Conservation (phyloP, 805 yeast genomes). For the Wickerhamomyces subpelliculosus region DNA sequence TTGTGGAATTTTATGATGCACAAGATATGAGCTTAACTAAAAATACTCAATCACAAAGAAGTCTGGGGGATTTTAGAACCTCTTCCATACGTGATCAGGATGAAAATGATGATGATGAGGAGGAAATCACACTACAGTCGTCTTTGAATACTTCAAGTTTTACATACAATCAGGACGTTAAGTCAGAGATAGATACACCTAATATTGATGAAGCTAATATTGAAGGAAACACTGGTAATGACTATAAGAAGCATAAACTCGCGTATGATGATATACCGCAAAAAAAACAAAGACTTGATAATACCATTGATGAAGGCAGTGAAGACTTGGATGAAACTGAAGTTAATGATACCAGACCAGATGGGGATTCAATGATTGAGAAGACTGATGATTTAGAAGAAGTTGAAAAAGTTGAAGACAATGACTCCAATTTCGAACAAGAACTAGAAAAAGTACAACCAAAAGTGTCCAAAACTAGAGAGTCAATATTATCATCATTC, state of each 20-base stretch:
- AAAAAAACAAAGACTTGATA: too few relatives aligned
- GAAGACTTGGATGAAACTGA: too few relatives aligned
- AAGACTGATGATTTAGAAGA: neutral
- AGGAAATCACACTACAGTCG: neutral
- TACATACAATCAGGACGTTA: too few relatives aligned
- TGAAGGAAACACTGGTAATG: neutral
- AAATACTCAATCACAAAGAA: slow-evolving; percentile 7
- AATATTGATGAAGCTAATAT: neutral
- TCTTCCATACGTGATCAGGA: neutral
- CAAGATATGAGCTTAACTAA: slow-evolving; percentile 27
- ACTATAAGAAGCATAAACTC: neutral
- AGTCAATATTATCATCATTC: too few relatives aligned
- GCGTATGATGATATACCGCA: too few relatives aligned
- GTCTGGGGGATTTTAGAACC: neutral
- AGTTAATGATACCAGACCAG: neutral
- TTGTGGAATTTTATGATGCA: slow-evolving; percentile 39
- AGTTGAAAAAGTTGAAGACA: slow-evolving; percentile 5
- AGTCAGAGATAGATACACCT: too few relatives aligned
- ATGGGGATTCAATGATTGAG: neutral
- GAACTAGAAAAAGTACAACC: slow-evolving; percentile 4
- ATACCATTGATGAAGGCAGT: too few relatives aligned
- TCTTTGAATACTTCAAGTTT: slow-evolving; percentile 1
- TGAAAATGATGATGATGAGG: slow-evolving; percentile 1
- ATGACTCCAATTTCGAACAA: slow-evolving; percentile 2
- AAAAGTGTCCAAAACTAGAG: neutral